Conservation (phyloP, 768 basidiomycete genomes). For the Fibroporia radiculosa region DNA sequence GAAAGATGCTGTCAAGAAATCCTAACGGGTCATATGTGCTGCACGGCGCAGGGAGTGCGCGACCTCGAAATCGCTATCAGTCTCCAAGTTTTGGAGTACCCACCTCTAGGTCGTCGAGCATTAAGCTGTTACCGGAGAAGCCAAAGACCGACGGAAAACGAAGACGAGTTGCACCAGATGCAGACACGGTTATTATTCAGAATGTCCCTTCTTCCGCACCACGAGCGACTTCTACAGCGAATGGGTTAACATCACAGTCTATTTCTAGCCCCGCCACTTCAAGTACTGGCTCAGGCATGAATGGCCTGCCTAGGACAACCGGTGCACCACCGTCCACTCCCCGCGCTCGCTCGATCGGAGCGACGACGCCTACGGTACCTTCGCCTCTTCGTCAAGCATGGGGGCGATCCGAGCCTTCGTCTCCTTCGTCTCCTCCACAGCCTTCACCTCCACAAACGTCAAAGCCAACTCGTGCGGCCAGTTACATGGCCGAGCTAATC, state of each 20-base stretch:
- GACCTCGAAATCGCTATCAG: conserved; percentile 57
- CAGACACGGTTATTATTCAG: conserved; percentile 28
- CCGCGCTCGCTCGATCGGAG: conserved; percentile 22
- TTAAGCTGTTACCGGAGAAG: conserved; percentile 34
- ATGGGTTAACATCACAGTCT: conserved; percentile 4
- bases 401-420: conserved; percentile 35
- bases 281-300: conserved; percentile 10
- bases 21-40: conserved; percentile 70
- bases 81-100: conserved; percentile 63
- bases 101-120: conserved; percentile 36
- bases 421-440: conserved; percentile 33
- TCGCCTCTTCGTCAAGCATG: conserved; percentile 74
- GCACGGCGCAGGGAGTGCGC: conserved; percentile 73
- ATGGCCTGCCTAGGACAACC: conserved; percentile 11
- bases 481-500: conserved; percentile 61
- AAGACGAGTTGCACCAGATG: conserved; percentile 47
- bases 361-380: conserved; percentile 56
- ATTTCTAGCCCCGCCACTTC: conserved; percentile 18
- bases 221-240: conserved; percentile 5
- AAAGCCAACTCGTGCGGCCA: conserved; percentile 59
- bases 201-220: conserved; percentile 15
- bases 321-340: conserved; percentile 10
- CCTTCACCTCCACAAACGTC: conserved; percentile 27
- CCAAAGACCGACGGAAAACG: conserved; percentile 48
- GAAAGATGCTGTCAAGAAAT: conserved; percentile 54